These are phyloP conservation scores for Aspergillus novofumigatus DNA, from an alignment of 2,329 filamentous ascomycete genomes.

Conservation along the genomic window DNA sequence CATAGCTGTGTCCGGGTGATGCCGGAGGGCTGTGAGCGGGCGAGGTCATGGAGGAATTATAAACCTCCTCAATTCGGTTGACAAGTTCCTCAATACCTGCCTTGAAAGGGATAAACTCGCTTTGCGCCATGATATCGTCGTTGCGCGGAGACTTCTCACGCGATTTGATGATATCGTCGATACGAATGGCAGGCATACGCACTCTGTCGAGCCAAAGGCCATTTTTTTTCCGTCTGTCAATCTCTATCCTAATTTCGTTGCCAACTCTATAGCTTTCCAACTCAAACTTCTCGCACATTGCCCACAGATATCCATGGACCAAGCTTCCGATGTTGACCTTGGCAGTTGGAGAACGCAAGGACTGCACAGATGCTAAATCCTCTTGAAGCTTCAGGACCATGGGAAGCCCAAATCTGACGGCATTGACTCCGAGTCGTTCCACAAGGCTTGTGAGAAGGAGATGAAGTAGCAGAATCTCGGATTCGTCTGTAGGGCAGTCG, in stretches of 20 bases:
- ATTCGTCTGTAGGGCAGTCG: constrained; percentile 66
- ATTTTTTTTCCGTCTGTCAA: constrained; percentile 67
- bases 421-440: constrained; percentile 75
- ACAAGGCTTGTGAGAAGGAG: constrained; percentile 71
- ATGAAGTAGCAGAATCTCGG: constrained; percentile 73
- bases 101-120: constrained; percentile 64
- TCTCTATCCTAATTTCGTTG: constrained; percentile 68
- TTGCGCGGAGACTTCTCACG: constrained; percentile 32
- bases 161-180: constrained; percentile 59
- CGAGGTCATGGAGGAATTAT: constrained; percentile 58
- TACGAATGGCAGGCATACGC: constrained; percentile 61
- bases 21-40: constrained; percentile 66
- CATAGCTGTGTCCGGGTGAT: constrained; percentile 64
- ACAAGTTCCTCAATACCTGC: constrained; percentile 67
- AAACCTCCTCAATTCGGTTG: constrained; percentile 67
- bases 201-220: constrained; percentile 76
- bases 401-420: constrained; percentile 70
- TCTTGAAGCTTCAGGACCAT: constrained; percentile 89
- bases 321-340: constrained; percentile 79
- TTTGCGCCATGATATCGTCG: constrained; percentile 41
- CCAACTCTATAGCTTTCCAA: constrained; percentile 68
- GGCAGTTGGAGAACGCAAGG: constrained; percentile 48
- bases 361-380: constrained; percentile 53
- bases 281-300: constrained; percentile 70
- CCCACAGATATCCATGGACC: constrained; percentile 86